Base-by-base conservation (phyloP, 257 asterid species). In the Vinca minor region DNA sequence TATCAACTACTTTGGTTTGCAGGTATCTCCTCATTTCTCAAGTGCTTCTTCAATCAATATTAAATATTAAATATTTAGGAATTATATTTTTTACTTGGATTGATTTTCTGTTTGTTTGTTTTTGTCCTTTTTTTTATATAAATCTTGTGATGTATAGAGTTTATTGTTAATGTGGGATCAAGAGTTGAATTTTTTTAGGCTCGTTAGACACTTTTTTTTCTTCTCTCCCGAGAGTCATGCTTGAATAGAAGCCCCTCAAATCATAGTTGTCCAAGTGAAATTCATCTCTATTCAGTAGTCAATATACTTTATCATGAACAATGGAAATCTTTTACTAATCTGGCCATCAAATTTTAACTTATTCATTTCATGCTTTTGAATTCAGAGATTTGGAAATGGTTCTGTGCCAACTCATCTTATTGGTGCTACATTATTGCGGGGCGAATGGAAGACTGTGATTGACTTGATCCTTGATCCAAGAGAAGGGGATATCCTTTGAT, bases 341-440 rank as follows among this genome's bases (percentile, higher is more conserved):
- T n/a, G n/a, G n/a, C n/a, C n/a, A n/a, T n/a, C n/a, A n/a, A n/a
- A n/a, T n/a, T 57, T 64, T 54, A 50, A 36, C 45, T 46, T 48
- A 35, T 25, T 32, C 58, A 42, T 70, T 49, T 21, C 49, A 13
- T 55, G 61, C 34, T 72, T 69, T 69, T 74, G 61, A 45, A 69
- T 79, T 67, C 85, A 91, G 98, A 84, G 98, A 72, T 92, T 92
- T 81, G 98, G 98, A 74, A 89, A 95, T 80, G 73, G 98, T 79
- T 89, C 95, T 73, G 77, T 92, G 52, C 87, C 96, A 59, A 92
- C 98, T 61, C 95, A 92, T 78, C 87, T 73, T 41, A 78, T 92
- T 71, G 98, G 98, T 67, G 95, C 95, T 78, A 81, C 93, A 41
- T 77, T 92, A 69, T 66, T 92, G 49, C 93, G 91, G 41, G 98